Base-by-base conservation (phyloP, 352 stramenopile genomes). In the Phytopythium cucurbitacearum region DNA sequence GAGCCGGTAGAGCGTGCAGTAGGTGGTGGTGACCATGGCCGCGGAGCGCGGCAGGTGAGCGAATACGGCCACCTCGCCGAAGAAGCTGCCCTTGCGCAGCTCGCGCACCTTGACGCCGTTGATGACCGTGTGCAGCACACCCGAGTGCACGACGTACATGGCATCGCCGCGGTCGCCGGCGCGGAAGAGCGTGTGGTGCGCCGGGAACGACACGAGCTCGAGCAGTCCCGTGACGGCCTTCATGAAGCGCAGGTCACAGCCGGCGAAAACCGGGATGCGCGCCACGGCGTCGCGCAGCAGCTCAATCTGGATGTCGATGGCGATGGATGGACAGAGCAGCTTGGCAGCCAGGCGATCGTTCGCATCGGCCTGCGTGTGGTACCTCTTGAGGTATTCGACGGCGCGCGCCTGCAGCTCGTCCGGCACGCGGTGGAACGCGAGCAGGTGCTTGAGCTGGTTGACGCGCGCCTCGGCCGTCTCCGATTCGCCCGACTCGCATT, bases 81-180 rank as follows among this genome's bases (percentile, higher is more conserved):
- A 85, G 48, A 84, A 89, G 28, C 64, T 78, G 0, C 71, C 74
- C 51, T 89, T 87, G 8, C 79, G 65, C 7, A 89, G 45, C 56
- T 89, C 79, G 4, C 79, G 79, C 7, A 89, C 72, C 57, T 88
- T 89, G 3, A 83, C 64, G 13, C 76, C 74, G 35, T 79, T 67
- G 5, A 87, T 73, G 8, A 84, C 58, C 0, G 75, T 85, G 39
- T 84, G 67, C 11, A 89, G 54, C 3, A 89, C 79, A 0, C 79
- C 79, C 5, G 76, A 78, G 45, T 84, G 67, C 33, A 89, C 62
- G 36, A 89, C 73, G 42, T 88, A 89, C 74, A 89, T 85, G 4
- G 78, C 79, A 52, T 89, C 72, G 32, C 79, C 79, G 21, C 83
- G 72, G 16, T 89, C 79, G 1, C 79, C 79, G 0, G 63, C 59